These are phyloP conservation scores for Barnettozyma populi DNA, from an alignment of 805 yeast genomes.

Conservation along the genomic window DNA sequence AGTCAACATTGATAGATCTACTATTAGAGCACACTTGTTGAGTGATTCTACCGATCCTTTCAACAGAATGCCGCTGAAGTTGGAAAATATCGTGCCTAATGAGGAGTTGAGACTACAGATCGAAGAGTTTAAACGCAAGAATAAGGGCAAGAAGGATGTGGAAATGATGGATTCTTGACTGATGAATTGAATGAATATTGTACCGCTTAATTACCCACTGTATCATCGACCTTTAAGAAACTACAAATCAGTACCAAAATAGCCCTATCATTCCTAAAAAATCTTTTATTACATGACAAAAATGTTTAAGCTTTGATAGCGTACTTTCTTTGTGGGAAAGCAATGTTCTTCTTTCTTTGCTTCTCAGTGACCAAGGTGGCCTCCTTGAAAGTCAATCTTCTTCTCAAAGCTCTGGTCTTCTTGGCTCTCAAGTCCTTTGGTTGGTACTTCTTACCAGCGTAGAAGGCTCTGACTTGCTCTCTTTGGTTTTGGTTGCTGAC, in stretches of 20 bases:
- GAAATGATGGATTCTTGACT: conserved; percentile 14
- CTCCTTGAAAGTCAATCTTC: conserved; percentile 87
- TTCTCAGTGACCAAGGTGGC: conserved; percentile 75
- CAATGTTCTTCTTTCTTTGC: conserved; percentile 86
- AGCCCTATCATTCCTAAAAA: conserved; percentile 27
- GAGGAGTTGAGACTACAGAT: conserved; percentile 61
- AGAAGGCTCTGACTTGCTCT: conserved; percentile 89
- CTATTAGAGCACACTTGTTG: conserved; percentile 87
- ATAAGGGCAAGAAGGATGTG: conserved; percentile 10
- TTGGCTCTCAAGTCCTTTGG: conserved; percentile 99
- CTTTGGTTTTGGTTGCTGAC: conserved; percentile 96
- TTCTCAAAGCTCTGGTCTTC: conserved; percentile 99
- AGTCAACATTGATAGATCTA: conserved; percentile 80
- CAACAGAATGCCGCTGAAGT: conserved; percentile 82
- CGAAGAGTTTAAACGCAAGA: conserved; percentile 34
- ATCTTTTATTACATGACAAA: conserved; percentile 6
- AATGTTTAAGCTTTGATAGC: conserved; percentile 91
- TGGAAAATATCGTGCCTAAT: conserved; percentile 85
- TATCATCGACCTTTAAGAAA: too few species aligned
- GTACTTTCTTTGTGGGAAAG: conserved; percentile 97
- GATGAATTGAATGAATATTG: neutral
- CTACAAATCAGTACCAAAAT: conserved; percentile 2
- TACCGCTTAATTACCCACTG: too few species aligned
- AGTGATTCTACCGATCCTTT: conserved; percentile 97
- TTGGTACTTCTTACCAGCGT: conserved; percentile 90